Conservation (phyloP, 805 yeast genomes). For the Spathaspora hagerdaliae region DNA sequence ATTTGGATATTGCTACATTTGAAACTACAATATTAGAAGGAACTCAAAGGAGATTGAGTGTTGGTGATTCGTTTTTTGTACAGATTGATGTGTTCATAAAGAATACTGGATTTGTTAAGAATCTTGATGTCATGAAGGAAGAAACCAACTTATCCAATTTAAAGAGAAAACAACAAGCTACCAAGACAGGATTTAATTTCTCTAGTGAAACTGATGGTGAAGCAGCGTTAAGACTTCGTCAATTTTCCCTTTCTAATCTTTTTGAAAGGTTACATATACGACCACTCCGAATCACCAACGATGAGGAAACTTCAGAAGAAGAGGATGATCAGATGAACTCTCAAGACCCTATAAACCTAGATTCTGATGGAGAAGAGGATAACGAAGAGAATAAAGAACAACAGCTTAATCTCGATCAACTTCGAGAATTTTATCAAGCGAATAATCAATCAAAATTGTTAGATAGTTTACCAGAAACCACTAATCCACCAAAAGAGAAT, state of each 20-base stretch:
- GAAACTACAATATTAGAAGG: constrained; percentile 56
- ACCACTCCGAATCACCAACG: constrained; percentile 15
- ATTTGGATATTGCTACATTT: constrained; percentile 49
- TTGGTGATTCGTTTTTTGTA: constrained; percentile 73
- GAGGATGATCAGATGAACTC: background rate
- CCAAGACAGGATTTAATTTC: constrained; percentile 17
- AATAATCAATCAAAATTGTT: constrained; percentile 60
- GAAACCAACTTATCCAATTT: constrained; percentile 1
- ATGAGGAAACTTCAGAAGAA: constrained; percentile 8
- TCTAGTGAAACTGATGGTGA: constrained; percentile 52
- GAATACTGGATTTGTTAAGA: constrained; percentile 28
- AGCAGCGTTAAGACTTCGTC: constrained; percentile 46
- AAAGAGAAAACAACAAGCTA: background rate
- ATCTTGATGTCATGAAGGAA: constrained; percentile 7
- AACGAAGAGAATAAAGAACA: constrained; percentile 22
- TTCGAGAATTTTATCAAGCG: constrained; percentile 70
- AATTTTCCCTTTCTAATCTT: constrained; percentile 49
- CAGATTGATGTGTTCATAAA: constrained; percentile 64
- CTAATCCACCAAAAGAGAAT: constrained; percentile 42
- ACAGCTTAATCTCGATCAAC: constrained; percentile 59
- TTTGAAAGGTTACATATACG: constrained; percentile 48
- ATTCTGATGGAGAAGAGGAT: constrained; percentile 17
- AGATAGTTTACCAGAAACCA: constrained; percentile 59
- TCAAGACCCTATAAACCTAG: constrained; percentile 2
- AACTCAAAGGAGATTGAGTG: constrained; percentile 49